Percentiles rank a stretch among this genome's conserved stretches.
These are phyloP conservation scores for Pseudogymnoascus sp. DNA, from an alignment of 2,329 filamentous ascomycete species.

Conservation along the genomic window DNA sequence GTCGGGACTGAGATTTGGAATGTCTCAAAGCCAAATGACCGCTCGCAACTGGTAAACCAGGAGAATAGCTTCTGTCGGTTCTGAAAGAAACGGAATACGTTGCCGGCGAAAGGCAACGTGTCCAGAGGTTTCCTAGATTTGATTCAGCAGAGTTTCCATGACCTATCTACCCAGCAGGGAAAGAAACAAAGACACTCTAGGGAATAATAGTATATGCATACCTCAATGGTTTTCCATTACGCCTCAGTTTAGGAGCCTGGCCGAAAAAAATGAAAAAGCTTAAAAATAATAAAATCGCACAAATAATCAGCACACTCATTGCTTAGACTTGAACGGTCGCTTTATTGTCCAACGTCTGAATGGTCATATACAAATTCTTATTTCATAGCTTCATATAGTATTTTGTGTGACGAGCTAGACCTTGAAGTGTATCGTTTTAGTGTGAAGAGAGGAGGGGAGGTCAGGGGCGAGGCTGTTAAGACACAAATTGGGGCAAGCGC, in stretches of 20 bases:
- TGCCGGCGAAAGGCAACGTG: conserved; percentile 44
- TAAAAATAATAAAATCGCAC: background rate
- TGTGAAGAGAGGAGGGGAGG: background rate
- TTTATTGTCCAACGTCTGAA: background rate
- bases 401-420: background rate
- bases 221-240: conserved; percentile 24
- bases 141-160: conserved; percentile 6
- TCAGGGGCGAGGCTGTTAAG: background rate
- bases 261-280: conserved; percentile 1
- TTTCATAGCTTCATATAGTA: background rate
- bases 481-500: conserved; percentile 3
- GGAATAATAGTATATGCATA: conserved; percentile 12
- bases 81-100: conserved; percentile 53
- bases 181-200: background rate
- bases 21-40: conserved; percentile 48
- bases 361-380: background rate
- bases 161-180: too few species aligned
- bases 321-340: background rate
- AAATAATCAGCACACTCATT: background rate
- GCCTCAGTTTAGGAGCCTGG: conserved; percentile 18
- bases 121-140: conserved; percentile 24
- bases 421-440: background rate
- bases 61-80: conserved; percentile 50
- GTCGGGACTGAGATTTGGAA: conserved; percentile 55
- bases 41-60: conserved; percentile 54